Conservation (phyloP, 2,329 filamentous ascomycete species). For the Hypoxylon sp. region DNA sequence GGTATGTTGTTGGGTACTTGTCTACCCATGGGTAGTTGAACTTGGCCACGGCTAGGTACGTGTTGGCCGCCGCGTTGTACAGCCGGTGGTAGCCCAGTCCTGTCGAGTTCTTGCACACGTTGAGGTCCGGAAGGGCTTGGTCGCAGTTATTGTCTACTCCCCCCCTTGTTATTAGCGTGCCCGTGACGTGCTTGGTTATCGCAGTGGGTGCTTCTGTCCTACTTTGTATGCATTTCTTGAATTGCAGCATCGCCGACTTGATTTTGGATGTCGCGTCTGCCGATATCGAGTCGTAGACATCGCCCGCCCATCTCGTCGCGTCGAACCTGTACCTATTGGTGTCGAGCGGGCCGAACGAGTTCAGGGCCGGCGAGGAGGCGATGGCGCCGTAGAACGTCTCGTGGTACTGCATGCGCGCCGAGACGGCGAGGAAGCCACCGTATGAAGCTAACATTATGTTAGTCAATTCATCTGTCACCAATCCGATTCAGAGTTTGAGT, state of each 20-base stretch:
- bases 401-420: conserved; percentile 28
- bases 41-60: conserved; percentile 26
- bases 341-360: conserved; percentile 29
- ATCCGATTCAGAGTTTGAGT: too few relatives aligned
- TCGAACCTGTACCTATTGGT: conserved; percentile 28
- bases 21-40: conserved; percentile 35
- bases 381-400: conserved; percentile 31
- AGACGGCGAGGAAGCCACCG: conserved; percentile 32
- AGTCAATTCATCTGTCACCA: conserved; percentile 2
- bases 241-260: conserved; percentile 18
- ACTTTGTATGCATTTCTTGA: conserved; percentile 31
- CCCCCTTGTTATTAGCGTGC: conserved; percentile 13
- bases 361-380: conserved; percentile 31
- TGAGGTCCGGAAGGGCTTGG: conserved; percentile 22
- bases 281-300: conserved; percentile 21
- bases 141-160: conserved; percentile 26
- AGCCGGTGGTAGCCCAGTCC: conserved; percentile 23
- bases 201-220: too few relatives aligned
- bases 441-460: conserved; percentile 24
- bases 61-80: conserved; percentile 21
- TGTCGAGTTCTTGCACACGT: conserved; percentile 24
- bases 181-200: background rate
- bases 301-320: conserved; percentile 25
- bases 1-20: conserved; percentile 25
- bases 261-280: conserved; percentile 23